phyloP scores from a whole-genome alignment of 2,329 filamentous ascomycete genomes.

The Diaporthe sp. region DNA sequence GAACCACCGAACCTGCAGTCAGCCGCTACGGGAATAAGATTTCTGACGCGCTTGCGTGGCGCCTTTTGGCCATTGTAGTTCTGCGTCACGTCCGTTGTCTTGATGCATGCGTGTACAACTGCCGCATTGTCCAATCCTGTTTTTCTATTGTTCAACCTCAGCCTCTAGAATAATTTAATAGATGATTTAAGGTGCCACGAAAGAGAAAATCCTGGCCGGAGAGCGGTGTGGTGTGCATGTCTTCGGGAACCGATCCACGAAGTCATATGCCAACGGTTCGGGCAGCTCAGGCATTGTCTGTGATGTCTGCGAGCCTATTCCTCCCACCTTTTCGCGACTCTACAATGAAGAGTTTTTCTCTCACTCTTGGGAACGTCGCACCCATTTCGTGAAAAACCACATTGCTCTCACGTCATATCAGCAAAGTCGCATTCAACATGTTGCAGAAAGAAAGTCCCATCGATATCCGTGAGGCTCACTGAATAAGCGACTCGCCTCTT shows the following conservation, averaged over 20 bases:
- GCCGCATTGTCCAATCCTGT: not conserved
- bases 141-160: not conserved
- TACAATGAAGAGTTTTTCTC: not conserved
- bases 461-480: not conserved
- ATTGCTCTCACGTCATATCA: not conserved
- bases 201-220: not conserved
- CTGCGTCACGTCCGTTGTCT: not conserved
- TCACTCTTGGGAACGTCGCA: not conserved
- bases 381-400: no score
- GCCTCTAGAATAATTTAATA: not conserved
- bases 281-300: not conserved
- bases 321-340: not conserved
- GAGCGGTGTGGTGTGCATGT: not conserved
- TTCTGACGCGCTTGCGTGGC: conserved; percentile 1
- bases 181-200: not conserved
- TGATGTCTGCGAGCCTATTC: not conserved
- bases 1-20: not conserved
- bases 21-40: not conserved
- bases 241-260: not conserved
- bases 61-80: not conserved
- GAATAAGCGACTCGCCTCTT: not conserved
- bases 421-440: not conserved
- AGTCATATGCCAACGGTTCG: not conserved
- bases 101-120: not conserved
- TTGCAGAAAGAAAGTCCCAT: not conserved